Base-by-base conservation (phyloP, 139 green algal genomes). In the Chlamydomonas asymmetrica region DNA sequence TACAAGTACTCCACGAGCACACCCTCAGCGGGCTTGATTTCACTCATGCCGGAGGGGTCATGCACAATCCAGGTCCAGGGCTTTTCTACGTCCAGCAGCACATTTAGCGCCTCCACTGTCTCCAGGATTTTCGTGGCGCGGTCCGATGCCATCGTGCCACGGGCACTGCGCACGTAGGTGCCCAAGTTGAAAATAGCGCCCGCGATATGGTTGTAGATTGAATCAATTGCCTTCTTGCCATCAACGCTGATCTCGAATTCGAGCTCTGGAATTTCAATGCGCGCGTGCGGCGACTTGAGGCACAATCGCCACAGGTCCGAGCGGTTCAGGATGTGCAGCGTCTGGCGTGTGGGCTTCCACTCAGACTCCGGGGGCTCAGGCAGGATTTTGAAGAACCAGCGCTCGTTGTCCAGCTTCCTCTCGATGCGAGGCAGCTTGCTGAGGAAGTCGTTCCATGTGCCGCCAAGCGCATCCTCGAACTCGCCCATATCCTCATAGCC, bases 161-260 rank as follows among this genome's bases (percentile, higher is more conserved):
- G 67, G 10, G 49, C 56, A 63, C 37, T 45, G 48, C 45, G n/a
- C n/a, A 79, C 71, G 38, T 71, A 75, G 71, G 75, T 79, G 22
- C 85, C 82, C n/a, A 91, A 66, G 79, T 91, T 89, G 73, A 83
- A 88, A 5, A 91, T 63, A 27, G 86, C 76, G n/a, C 67, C 56
- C 2, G 56, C 75, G n/a, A 91, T 81, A 70, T 90, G 85, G 82
- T 93, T 93, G 83, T 93, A 92, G 37, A 93, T 85, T 38, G 73
- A 82, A 80, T 93, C 87, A 22, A 89, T 84, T 40, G 83, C 74
- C 29, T 85, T 82, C 87, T 89, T 91, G 75, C 75, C 68, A 32
- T 89, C 88, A 29, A 64, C 63, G 1, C 63, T 77, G 64, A 92
- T 84, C 75, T 92, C 83, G 72, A 93, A 93, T 73, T 93, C 89